phyloP scores from a whole-genome alignment of 257 asterid species.

The Cynanchum wilfordii region DNA sequence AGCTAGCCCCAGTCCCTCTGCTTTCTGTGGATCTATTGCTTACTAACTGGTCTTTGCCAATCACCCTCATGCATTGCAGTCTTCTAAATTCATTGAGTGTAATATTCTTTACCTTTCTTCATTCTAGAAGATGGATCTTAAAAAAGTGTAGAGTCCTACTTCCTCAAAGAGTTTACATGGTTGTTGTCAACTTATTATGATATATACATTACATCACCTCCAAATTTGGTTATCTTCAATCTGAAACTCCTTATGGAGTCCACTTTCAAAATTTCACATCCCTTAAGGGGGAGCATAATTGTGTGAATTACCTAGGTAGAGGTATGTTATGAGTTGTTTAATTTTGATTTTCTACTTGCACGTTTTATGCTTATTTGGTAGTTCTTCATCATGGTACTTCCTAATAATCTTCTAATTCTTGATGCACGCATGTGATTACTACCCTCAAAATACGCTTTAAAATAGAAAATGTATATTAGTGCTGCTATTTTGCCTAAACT shows the following conservation, averaged over 20 bases:
- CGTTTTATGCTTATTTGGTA: neutral
- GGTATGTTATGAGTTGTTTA: slow-evolving; percentile 1
- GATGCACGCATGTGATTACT: neutral
- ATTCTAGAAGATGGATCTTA: neutral
- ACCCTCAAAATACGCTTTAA: neutral
- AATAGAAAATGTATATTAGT: neutral
- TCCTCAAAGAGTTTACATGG: neutral
- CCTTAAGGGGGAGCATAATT: neutral
- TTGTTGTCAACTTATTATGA: neutral
- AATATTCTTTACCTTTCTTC: neutral
- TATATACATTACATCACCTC: neutral
- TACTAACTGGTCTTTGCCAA: neutral
- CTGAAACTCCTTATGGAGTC: neutral
- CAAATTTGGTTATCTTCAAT: neutral
- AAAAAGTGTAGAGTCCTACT: neutral
- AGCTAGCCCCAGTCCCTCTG: neutral
- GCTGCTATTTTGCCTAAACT: neutral
- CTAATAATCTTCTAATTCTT: neutral
- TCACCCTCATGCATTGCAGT: neutral
- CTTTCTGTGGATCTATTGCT: neutral
- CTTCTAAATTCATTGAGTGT: neutral
- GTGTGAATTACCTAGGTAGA: neutral
- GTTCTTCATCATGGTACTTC: neutral
- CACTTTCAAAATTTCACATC: neutral
- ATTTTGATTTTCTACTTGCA: neutral